Base-by-base conservation (phyloP, 1,139 yeast species). In the Blastobotrys apis region DNA sequence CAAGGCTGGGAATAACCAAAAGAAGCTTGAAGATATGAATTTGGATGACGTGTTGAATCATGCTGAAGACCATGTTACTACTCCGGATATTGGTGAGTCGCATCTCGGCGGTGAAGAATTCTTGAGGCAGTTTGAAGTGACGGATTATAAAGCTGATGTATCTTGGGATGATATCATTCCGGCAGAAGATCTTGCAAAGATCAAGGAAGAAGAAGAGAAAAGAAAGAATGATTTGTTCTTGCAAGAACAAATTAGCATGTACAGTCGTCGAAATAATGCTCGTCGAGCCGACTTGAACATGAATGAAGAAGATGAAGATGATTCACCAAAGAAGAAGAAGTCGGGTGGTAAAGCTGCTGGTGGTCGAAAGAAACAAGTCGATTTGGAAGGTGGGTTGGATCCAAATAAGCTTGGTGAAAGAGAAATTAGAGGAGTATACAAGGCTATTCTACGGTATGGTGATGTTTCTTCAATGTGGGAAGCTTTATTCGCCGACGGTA, bases 141-240 rank as follows among this genome's bases (percentile, higher is more conserved):
- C 98, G 0, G 98, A 94, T 65, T 94, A 90, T 66, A 94, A 94
- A 66, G 97, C 98, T 0, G 97, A 94, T 64, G 88, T 92, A 48
- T 94, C 88, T 54, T 94, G 99, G 99, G 98, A 94, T 68, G 99
- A 94, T 64, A 94, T 94, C 56, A 94, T 94, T 57, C 99, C 99
- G 1, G 94, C 87, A 53, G 96, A 87, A 42, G 98, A 94, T 64
- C 73, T 94, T 51, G 77, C 80, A 47, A 85, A 85, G 62, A 74
- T 94, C 59, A 92, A 94, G 63, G 95, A 85, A 51, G 95, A 88
- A 49, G 98, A 92, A 59, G 83, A 84, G 71, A 81, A 80, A 62
- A 77, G 85, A 44, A 78, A 82, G 37, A 97, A 92, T 55, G 97
- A 92, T 53, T 83, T 78, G 52, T 90, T 80, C 62, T 74, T 92